Base-by-base conservation (phyloP, 2,329 filamentous ascomycete species). In the Phaeomoniella chlamydospora region DNA sequence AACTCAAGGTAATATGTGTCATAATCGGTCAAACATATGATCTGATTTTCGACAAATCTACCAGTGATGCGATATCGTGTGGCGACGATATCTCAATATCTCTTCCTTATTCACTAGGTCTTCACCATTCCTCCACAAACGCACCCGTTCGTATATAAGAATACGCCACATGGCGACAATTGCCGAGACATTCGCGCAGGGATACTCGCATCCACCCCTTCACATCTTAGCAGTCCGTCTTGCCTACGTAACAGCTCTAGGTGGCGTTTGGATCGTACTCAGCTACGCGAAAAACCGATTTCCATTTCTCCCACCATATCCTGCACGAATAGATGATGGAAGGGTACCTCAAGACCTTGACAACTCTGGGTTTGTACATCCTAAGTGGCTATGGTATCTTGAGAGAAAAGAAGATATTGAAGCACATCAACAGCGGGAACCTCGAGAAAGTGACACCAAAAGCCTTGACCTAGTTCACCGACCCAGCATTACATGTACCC, bases 41-140 rank as follows among this genome's bases (percentile, higher is more conserved):
- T n/a, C 15, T 39, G n/a, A 30, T 39, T 16, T 11, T 39, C 16
- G 38, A 39, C 35, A 39, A 39, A 19, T 33, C 33, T 30, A 39
- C 38, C 12, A 39, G 38, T 30, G 34, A 39, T 37, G 29, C 38
- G 11, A 37, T 39, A 13, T 33, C 38, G 9, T 39, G 38, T 31
- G 34, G 35, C 13, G 34, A 37, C 12, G 11, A 33, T 30, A 15
- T 37, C 35, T 15, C 22, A n/a, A n/a, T 33, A 12, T 18, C 29
- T 4, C 11, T 9, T 10, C 31, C n/a, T 9, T 16, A 16, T 14
- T n/a, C 10, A n/a, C 22, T 29, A 29, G 10, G 22, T 29, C 22
- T 29, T n/a, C n/a, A n/a, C n/a, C n/a, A n/a, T n/a, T n/a, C n/a
- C n/a, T n/a, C n/a, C n/a, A n/a, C n/a, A n/a, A n/a, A n/a, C n/a